Percentiles rank a stretch among this genome's conserved stretches.
Evolutionary conservation across 2,329 filamentous ascomycete species (phyloP).

Genomic region (Botrytis fabae): DNA sequence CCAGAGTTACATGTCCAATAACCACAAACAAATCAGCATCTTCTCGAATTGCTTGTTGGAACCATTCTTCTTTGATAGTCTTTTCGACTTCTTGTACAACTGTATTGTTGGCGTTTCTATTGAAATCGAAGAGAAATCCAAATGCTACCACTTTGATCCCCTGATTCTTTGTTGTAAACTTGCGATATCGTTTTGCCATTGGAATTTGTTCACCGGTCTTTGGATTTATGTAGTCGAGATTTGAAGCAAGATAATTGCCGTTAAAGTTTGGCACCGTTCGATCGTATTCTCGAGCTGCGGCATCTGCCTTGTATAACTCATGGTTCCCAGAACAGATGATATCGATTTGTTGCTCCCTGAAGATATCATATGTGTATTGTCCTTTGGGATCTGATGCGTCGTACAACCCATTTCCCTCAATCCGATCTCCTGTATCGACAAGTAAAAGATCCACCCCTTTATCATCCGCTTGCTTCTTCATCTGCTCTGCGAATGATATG

Average conservation of each 20-base stretch:
- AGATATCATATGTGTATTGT: conserved; percentile 83
- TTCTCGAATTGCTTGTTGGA: conserved; percentile 79
- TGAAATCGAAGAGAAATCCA: conserved; percentile 95
- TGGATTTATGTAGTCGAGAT: conserved; percentile 82
- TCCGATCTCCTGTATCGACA: conserved; percentile 90
- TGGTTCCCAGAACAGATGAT: conserved; percentile 89
- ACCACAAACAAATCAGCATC: conserved; percentile 87
- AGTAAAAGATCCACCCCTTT: conserved; percentile 82
- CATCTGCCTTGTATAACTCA: conserved; percentile 82
- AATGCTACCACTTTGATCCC: conserved; percentile 83
- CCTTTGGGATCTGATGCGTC: conserved; percentile 88
- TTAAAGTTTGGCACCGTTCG: conserved; percentile 82
- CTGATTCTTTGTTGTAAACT: conserved; percentile 89
- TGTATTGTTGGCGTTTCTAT: conserved; percentile 86
- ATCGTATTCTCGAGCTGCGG: conserved; percentile 75
- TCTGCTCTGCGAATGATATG: conserved; percentile 83
- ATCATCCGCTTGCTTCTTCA: conserved; percentile 75
- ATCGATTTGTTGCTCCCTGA: conserved; percentile 80
- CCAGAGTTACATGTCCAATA: conserved; percentile 79
- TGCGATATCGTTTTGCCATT: conserved; percentile 79
- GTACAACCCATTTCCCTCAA: conserved; percentile 94
- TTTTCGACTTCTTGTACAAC: conserved; percentile 77
- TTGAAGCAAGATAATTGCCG: conserved; percentile 82
- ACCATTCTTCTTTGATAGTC: conserved; percentile 83
- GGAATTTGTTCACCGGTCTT: conserved; percentile 69